Percentiles rank a stretch among this genome's conserved stretches.
phyloP scores from a whole-genome alignment of 345 rosid genomes.

The Mangifera indica region DNA sequence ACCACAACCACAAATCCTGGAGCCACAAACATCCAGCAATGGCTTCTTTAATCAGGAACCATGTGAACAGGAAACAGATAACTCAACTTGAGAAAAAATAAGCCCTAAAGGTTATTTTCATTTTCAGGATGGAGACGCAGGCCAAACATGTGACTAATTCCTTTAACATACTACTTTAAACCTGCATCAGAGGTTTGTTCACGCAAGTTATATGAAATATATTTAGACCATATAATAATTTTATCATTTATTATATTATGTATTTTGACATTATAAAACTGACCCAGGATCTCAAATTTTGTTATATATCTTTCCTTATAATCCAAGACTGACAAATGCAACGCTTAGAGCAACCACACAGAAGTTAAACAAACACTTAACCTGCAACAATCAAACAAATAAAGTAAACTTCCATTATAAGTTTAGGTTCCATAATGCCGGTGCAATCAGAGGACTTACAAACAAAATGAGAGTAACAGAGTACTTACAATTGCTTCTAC shows the following conservation, averaged over 20 bases:
- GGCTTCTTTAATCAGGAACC: constrained; percentile 23
- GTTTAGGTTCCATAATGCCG: too few species aligned
- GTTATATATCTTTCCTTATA: not conserved
- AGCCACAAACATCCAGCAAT: constrained; percentile 11
- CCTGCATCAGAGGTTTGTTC: constrained; percentile 1
- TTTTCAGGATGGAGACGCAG: constrained; percentile 28
- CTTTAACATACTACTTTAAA: constrained; percentile 14
- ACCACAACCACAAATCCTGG: not conserved
- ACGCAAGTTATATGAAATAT: not conserved
- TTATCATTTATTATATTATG: not conserved
- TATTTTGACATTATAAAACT: constrained; percentile 2
- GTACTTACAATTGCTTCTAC: constrained; percentile 1
- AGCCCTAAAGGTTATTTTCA: not conserved
- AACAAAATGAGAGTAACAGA: not conserved
- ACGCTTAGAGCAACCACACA: not conserved
- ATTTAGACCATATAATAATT: constrained; percentile 4
- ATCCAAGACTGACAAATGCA: not conserved
- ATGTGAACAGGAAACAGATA: constrained; percentile 23
- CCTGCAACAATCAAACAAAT: constrained; percentile 9
- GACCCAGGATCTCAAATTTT: constrained; percentile 11
- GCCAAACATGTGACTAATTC: constrained; percentile 29
- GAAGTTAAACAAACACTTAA: not conserved
- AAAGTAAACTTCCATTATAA: not conserved
- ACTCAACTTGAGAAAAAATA: constrained; percentile 21
- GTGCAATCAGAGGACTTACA: too few species aligned